Conservation (phyloP, 192 early-diverging fungal species). For the Rhizoclosmatium sp. region DNA sequence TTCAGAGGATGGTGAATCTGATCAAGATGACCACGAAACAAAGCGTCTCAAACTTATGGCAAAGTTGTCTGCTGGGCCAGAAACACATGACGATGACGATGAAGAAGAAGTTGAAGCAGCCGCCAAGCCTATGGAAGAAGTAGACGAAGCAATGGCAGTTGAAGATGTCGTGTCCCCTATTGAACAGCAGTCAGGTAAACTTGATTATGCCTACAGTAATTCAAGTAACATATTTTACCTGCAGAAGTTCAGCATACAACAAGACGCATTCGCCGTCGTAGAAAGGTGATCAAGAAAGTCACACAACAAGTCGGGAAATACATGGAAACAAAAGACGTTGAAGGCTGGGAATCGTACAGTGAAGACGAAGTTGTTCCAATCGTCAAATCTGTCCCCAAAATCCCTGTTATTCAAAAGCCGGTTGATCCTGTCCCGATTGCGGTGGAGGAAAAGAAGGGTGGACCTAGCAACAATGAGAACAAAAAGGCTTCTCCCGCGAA, state of each 20-base stretch:
- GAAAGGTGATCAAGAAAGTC: conserved; percentile 24
- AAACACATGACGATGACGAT: not conserved
- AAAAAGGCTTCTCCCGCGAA: conserved; percentile 25
- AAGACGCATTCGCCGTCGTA: conserved; percentile 24
- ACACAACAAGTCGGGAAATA: conserved; percentile 13
- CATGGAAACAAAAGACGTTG: conserved; percentile 14
- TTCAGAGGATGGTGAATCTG: not conserved
- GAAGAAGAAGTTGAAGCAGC: not conserved
- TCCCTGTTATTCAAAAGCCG: not conserved
- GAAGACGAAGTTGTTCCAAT: conserved; percentile 32
- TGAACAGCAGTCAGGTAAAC: too few species aligned
- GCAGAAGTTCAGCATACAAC: conserved; percentile 7
- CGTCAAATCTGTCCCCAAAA: not conserved
- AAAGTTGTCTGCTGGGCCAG: not conserved
- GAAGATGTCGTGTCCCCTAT: not conserved
- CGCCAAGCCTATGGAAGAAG: not conserved
- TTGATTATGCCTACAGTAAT: too few species aligned
- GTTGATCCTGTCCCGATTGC: not conserved
- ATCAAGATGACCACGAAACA: conserved; percentile 31
- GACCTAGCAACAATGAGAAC: not conserved
- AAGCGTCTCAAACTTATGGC: conserved; percentile 24
- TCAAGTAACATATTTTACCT: not conserved
- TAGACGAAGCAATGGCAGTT: not conserved
- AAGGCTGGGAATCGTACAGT: conserved; percentile 31
- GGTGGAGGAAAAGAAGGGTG: not conserved